Conservation (phyloP, 2,329 filamentous ascomycete species). For the Fusarium heterosporum region DNA sequence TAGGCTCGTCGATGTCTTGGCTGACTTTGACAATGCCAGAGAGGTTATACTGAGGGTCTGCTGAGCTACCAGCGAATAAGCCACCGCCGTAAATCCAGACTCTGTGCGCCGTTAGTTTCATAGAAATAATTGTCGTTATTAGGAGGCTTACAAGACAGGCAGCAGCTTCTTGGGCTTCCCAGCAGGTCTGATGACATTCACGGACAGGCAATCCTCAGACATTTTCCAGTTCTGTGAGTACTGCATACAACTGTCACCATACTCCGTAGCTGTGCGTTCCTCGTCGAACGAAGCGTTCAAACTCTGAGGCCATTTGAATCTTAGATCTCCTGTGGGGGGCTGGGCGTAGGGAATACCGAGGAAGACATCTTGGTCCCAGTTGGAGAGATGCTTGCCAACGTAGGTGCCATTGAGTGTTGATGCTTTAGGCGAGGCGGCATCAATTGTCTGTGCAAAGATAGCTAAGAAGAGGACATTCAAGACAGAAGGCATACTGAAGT, state of each 20-base stretch:
- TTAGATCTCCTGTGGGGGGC: conserved; percentile 51
- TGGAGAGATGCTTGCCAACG: conserved; percentile 47
- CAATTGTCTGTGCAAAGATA: not conserved
- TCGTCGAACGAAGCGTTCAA: conserved; percentile 51
- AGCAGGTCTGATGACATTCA: conserved; percentile 58
- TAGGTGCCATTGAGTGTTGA: conserved; percentile 45
- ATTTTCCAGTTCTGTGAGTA: conserved; percentile 57
- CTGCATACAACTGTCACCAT: conserved; percentile 61
- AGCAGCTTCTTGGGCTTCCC: conserved; percentile 49
- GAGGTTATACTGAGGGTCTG: conserved; percentile 59
- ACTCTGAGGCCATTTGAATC: conserved; percentile 53
- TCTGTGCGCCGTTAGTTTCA: conserved; percentile 14
- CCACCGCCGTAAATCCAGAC: conserved; percentile 71
- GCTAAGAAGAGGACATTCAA: not conserved
- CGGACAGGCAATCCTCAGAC: conserved; percentile 62
- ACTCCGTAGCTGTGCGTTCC: conserved; percentile 55
- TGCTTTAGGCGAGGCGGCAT: conserved; percentile 30
- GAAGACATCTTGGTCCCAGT: conserved; percentile 55
- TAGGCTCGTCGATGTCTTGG: conserved; percentile 62
- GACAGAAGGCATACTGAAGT: not conserved
- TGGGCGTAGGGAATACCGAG: conserved; percentile 57
- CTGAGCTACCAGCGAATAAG: conserved; percentile 61
- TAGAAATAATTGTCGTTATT: rapidly evolving
- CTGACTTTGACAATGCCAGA: conserved; percentile 60
- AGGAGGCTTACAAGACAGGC: conserved; percentile 50